Conservation (phyloP, 1,139 yeast species). For the Geotrichum fermentans region DNA sequence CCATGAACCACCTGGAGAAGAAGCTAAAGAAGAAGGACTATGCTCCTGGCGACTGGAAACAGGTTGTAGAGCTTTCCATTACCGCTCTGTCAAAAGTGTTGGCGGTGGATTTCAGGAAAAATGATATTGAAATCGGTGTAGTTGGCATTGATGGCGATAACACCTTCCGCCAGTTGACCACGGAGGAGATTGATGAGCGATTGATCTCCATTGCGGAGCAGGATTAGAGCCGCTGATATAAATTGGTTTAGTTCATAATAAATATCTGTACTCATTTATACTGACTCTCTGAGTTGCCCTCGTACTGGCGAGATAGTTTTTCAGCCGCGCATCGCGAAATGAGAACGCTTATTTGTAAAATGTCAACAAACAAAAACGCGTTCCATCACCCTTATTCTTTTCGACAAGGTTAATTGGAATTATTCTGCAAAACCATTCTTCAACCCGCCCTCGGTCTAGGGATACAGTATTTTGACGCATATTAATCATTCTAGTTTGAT, state of each 20-base stretch:
- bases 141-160: slow-evolving; percentile 50
- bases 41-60: slow-evolving; percentile 82
- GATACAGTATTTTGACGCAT: too few relatives aligned
- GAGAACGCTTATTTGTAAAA: too few relatives aligned
- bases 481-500: too few relatives aligned
- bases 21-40: slow-evolving; percentile 72
- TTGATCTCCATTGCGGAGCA: slow-evolving; percentile 92
- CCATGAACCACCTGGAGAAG: slow-evolving; percentile 85
- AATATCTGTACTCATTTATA: too few relatives aligned
- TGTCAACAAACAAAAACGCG: too few relatives aligned
- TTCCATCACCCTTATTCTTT: too few relatives aligned
- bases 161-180: slow-evolving; percentile 59
- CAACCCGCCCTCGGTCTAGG: too few relatives aligned
- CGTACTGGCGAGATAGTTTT: too few relatives aligned
- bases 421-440: too few relatives aligned
- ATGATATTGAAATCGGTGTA: slow-evolving; percentile 89
- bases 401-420: too few relatives aligned
- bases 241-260: background rate
- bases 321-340: too few relatives aligned
- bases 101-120: slow-evolving; percentile 89
- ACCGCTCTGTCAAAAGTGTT: slow-evolving; percentile 77
- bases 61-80: slow-evolving; percentile 85
- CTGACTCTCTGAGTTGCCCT: too few relatives aligned
- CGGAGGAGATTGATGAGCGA: slow-evolving; percentile 91
- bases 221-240: slow-evolving; percentile 47